Base-by-base conservation (phyloP, 352 stramenopile genomes). In the Lagenidium sp. region DNA sequence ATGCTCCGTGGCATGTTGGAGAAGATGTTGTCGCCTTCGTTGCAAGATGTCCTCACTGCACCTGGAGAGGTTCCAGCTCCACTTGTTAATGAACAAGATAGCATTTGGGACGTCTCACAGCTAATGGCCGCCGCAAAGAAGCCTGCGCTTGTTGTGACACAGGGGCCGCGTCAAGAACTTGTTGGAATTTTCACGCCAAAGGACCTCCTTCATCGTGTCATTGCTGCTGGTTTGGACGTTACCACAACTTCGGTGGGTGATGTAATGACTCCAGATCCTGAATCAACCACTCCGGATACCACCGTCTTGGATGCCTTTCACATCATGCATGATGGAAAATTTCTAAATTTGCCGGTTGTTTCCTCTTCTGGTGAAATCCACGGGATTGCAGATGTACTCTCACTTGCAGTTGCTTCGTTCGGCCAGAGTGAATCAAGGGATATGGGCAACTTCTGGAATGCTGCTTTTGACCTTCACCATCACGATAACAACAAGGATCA, bases 121-220 rank as follows among this genome's bases (percentile, higher is more conserved):
- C 72, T 78, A 41, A 95, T 95, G 59, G 74, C 78, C 3, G 69
- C 83, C 21, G 73, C 74, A 0, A 83, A 82, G 44, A 84, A 85
- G 43, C 80, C 81, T 15, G 82, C 68, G 18, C 59, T 95, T 13
- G 64, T 95, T 10, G 69, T 95, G 1, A 82, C 79, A 3, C 67
- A 81, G 3, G 60, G 68, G 6, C 57, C 74, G n/a, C 50, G 57
- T 18, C 51, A 56, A 1, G 60, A 83, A 12, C 67, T 99, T 2
- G 68, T 98, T 31, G 96, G 96, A 36, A 98, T 99, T 50, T 97
- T 99, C 50, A 98, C 94, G 0, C 95, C 96, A 23, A 99, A 99
- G 69, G 96, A 99, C 60, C 74, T 99, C 46, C 81, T 99, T 57
- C 88, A 85, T 35, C 75, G 95, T n/a, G 95, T 97, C 11, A 79